A percentile compares a stretch with the other conserved stretches of the same genome.
These are phyloP conservation scores for Ogataea angusta DNA, from an alignment of 805 yeast genomes.

Conservation along the genomic window DNA sequence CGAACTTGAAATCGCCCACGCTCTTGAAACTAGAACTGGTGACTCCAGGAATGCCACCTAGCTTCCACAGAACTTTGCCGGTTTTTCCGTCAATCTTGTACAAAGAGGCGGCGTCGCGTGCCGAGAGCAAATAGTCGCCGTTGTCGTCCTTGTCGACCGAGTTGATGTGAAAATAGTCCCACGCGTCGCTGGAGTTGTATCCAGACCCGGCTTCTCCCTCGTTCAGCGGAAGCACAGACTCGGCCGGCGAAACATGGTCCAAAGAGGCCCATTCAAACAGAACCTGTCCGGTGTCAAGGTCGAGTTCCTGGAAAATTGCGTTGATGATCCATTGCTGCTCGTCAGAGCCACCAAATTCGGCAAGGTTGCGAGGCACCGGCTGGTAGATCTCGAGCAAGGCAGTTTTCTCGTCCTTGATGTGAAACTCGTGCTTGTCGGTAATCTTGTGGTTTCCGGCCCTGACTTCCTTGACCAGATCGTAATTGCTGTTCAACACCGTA, in stretches of 20 bases:
- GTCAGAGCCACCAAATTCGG: constrained; percentile 26
- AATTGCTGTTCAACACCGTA: constrained; percentile 31
- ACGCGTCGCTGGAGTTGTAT: constrained; percentile 33
- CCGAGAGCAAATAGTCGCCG: constrained; percentile 36
- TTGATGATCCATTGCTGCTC: constrained; percentile 36
- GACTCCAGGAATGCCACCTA: constrained; percentile 28
- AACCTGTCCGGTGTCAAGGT: constrained; percentile 35
- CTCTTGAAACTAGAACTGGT: constrained; percentile 12
- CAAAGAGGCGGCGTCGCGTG: constrained; percentile 35
- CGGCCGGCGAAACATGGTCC: constrained; percentile 35
- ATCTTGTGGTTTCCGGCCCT: constrained; percentile 36
- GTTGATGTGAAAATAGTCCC: constrained; percentile 41
- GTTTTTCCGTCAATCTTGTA: constrained; percentile 36
- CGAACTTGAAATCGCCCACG: constrained; percentile 28
- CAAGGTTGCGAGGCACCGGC: constrained; percentile 32
- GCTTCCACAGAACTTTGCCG: constrained; percentile 36
- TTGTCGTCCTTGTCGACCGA: constrained; percentile 37
- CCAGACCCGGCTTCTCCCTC: constrained; percentile 37
- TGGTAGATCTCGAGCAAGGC: constrained; percentile 35
- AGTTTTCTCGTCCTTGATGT: constrained; percentile 30
- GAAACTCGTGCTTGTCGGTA: constrained; percentile 38
- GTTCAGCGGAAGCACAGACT: constrained; percentile 32
- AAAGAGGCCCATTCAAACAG: constrained; percentile 36
- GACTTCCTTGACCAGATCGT: constrained; percentile 31
- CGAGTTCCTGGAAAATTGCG: constrained; percentile 36